These are phyloP conservation scores for Thelephora ganbajun DNA, from an alignment of 768 basidiomycete genomes.

Conservation along the genomic window DNA sequence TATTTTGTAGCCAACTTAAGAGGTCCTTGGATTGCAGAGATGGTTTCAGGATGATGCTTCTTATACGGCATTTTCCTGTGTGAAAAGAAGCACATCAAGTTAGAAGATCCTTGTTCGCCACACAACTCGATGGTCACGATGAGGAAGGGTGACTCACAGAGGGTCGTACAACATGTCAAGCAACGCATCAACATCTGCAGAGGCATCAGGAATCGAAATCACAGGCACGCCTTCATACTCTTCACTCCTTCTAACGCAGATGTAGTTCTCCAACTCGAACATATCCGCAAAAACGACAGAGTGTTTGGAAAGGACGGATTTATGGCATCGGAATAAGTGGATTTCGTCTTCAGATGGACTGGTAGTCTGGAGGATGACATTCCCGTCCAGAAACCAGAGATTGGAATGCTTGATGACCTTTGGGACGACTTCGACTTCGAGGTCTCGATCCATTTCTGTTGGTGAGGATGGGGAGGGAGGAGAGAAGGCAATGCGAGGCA, in stretches of 20 bases:
- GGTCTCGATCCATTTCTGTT: background rate
- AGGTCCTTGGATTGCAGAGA: background rate
- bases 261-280: slow-evolving; percentile 2
- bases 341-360: background rate
- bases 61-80: background rate
- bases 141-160: background rate
- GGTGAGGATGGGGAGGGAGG: too few species aligned
- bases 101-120: background rate
- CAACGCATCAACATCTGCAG: background rate
- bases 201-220: background rate
- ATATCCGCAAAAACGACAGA: slow-evolving; percentile 8
- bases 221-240: background rate
- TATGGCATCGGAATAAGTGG: slow-evolving; percentile 9
- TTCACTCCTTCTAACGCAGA: background rate
- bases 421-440: background rate
- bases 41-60: background rate
- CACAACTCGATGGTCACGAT: background rate
- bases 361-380: slow-evolving; percentile 5
- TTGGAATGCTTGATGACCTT: background rate
- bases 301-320: slow-evolving; percentile 7
- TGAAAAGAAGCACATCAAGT: background rate
- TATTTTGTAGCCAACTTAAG: background rate
- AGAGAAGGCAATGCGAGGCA: too few species aligned
- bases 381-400: slow-evolving; percentile 10
- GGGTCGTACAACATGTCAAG: background rate